These are phyloP conservation scores for Nematocida ironsii DNA, from an alignment of 371 early-diverging fungal genomes.

Conservation along the genomic window DNA sequence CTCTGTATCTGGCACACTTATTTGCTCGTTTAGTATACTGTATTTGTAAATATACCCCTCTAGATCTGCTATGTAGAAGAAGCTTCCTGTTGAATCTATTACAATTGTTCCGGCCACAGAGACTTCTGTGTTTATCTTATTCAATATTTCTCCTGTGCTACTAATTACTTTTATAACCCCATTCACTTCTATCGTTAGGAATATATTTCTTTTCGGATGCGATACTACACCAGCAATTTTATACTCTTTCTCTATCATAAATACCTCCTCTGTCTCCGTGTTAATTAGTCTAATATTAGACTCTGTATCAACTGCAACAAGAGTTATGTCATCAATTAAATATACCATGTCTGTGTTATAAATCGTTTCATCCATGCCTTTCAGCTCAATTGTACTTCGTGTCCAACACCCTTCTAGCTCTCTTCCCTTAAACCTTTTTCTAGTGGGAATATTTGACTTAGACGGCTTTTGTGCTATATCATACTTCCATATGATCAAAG, in stretches of 20 bases:
- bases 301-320: constrained; percentile 47
- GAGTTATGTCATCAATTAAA: constrained; percentile 13
- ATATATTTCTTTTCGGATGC: constrained; percentile 24
- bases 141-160: constrained; percentile 7
- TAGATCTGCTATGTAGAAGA: constrained; percentile 40
- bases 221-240: constrained; percentile 40
- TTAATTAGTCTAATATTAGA: constrained; percentile 51
- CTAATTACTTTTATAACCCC: constrained; percentile 34
- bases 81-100: constrained; percentile 19
- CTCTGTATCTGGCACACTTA: constrained; percentile 17
- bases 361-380: constrained; percentile 35
- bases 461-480: constrained; percentile 22
- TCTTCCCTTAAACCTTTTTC: constrained; percentile 54
- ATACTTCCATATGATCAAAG: constrained; percentile 40
- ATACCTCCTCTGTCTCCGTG: neutral
- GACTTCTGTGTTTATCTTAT: constrained; percentile 10
- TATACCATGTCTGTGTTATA: constrained; percentile 44
- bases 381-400: constrained; percentile 10
- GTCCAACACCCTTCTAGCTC: constrained; percentile 57
- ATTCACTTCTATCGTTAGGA: constrained; percentile 47
- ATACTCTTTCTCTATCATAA: constrained; percentile 47
- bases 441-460: constrained; percentile 41
- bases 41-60: constrained; percentile 42
- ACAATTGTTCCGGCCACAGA: constrained; percentile 37
- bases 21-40: neutral